Percentiles rank a stretch among this genome's conserved stretches.
phyloP scores from a whole-genome alignment of 257 asterid species.

The Thymus quinquecostatus region DNA sequence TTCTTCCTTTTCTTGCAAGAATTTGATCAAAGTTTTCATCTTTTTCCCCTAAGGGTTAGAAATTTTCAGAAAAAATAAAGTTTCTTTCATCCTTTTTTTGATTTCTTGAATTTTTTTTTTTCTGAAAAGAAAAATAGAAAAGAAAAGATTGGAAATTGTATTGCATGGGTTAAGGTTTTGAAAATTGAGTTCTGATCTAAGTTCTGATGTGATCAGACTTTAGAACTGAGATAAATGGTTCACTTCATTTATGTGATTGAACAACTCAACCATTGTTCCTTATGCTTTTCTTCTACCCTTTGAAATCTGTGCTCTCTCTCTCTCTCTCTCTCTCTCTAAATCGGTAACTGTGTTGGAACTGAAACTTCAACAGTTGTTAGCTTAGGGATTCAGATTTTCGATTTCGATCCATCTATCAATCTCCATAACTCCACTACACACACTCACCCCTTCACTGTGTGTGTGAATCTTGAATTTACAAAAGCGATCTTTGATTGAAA shows the following conservation, averaged over 20 bases:
- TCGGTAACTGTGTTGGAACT: slow-evolving; percentile 49
- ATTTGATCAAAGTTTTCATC: slow-evolving; percentile 1
- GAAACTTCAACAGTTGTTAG: slow-evolving; percentile 42
- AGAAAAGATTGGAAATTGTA: slow-evolving; percentile 7
- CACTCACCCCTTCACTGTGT: background rate
- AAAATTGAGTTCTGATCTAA: slow-evolving; percentile 32
- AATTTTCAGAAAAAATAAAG: background rate
- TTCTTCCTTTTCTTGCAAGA: background rate
- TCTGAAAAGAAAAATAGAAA: no score
- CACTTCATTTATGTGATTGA: slow-evolving; percentile 69
- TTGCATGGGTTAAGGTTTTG: slow-evolving; percentile 32
- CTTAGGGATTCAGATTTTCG: slow-evolving; percentile 36
- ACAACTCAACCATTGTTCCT: slow-evolving; percentile 77
- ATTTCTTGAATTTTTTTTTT: background rate
- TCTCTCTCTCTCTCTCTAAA: slow-evolving; percentile 17
- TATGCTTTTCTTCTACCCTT: slow-evolving; percentile 48
- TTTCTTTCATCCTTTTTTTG: background rate
- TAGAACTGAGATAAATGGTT: slow-evolving; percentile 34
- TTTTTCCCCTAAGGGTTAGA: slow-evolving; percentile 7
- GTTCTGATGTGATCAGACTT: slow-evolving; percentile 44
- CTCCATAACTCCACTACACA: background rate
- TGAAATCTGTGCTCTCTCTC: slow-evolving; percentile 47
- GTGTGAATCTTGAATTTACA: slow-evolving; percentile 22
- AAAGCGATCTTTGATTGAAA: slow-evolving; percentile 29
- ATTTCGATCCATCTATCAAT: slow-evolving; percentile 20